Evolutionary conservation across 2,329 filamentous ascomycete species (phyloP).

Genomic region (Celoporthe dispersa): DNA sequence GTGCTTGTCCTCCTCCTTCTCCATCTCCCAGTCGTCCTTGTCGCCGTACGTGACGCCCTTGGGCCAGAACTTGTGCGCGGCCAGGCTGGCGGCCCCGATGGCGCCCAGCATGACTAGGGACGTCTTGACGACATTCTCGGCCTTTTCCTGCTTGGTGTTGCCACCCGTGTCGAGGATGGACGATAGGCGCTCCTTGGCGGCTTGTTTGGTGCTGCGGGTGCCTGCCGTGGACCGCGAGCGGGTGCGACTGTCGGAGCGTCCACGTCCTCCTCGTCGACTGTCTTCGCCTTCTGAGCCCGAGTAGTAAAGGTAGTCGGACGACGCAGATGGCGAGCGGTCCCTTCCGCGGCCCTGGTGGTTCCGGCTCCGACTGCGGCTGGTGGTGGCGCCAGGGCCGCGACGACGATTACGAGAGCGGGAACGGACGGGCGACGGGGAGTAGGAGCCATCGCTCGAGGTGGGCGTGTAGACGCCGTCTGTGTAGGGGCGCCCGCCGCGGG

Average conservation of each 20-base stretch:
- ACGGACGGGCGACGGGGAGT: slow-evolving; percentile 26
- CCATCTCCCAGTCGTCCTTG: slow-evolving; percentile 42
- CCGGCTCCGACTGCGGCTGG: slow-evolving; percentile 9
- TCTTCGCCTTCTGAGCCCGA: slow-evolving; percentile 25
- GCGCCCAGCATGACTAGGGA: slow-evolving; percentile 45
- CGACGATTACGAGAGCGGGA: slow-evolving; percentile 8
- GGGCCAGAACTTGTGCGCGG: slow-evolving; percentile 45
- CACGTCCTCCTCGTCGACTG: neutral
- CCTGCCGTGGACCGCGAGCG: slow-evolving; percentile 15
- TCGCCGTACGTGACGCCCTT: slow-evolving; percentile 44
- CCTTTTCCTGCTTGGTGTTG: slow-evolving; percentile 29
- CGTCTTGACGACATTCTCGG: slow-evolving; percentile 38
- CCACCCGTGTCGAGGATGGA: slow-evolving; percentile 17
- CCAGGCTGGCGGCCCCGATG: slow-evolving; percentile 43
- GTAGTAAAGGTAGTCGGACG: slow-evolving; percentile 20
- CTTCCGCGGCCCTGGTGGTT: neutral
- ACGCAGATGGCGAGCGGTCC: slow-evolving; percentile 18
- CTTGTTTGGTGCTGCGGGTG: slow-evolving; percentile 6
- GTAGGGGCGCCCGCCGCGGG: slow-evolving; percentile 21
- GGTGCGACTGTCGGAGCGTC: slow-evolving; percentile 29
- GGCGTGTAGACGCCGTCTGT: slow-evolving; percentile 30
- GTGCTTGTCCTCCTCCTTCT: slow-evolving; percentile 33
- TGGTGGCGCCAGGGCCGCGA: neutral
- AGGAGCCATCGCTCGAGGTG: slow-evolving; percentile 27
- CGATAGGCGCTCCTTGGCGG: slow-evolving; percentile 13